phyloP scores from a whole-genome alignment of 2,329 filamentous ascomycete genomes.

The Cladosporium sphaerospermum region DNA sequence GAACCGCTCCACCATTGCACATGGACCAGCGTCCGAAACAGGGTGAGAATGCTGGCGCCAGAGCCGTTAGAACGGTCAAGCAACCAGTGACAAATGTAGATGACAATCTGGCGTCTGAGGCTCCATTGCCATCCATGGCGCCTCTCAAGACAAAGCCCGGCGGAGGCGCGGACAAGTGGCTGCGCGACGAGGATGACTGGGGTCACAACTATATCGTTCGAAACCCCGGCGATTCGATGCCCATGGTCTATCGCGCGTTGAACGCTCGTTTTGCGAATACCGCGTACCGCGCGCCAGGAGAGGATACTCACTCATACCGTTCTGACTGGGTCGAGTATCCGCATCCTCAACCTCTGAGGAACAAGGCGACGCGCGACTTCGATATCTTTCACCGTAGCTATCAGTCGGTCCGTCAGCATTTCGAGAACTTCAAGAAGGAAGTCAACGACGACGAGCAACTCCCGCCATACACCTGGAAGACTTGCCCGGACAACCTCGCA shows the following conservation, averaged over 20 bases:
- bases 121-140: no score
- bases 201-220: not conserved
- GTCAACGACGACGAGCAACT: not conserved
- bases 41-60: no score
- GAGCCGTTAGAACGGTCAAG: no score
- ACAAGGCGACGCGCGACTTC: not conserved
- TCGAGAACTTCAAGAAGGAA: not conserved
- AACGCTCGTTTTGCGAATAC: not conserved
- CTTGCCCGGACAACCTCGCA: not conserved
- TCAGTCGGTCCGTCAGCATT: constrained; percentile 1
- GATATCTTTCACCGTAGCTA: not conserved
- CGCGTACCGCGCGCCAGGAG: not conserved
- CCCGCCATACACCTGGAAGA: not conserved
- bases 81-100: no score
- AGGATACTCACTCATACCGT: not conserved
- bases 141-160: not conserved
- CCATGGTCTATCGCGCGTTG: not conserved
- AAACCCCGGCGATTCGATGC: not conserved
- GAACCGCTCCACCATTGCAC: no score
- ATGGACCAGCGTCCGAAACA: no score
- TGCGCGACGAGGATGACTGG: constrained; percentile 1
- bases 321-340: not conserved
- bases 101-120: no score
- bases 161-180: constrained; percentile 1
- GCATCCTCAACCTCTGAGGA: not conserved